Evolutionary conservation across 2,329 filamentous ascomycete genomes (phyloP).

Genomic region (Penicillium sp.): DNA sequence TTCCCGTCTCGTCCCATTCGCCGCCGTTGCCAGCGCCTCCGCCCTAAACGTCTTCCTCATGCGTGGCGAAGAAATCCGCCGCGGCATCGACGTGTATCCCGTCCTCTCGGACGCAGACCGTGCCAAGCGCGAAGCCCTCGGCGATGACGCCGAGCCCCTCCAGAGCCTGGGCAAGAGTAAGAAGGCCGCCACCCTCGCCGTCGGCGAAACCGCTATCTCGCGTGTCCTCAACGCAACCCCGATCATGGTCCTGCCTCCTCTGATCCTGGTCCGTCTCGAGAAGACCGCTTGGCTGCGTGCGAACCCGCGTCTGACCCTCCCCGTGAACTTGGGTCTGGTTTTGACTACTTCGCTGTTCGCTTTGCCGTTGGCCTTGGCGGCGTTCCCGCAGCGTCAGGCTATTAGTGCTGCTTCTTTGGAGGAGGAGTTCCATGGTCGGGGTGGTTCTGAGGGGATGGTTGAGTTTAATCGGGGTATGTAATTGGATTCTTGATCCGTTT

Average conservation of each 20-base stretch:
- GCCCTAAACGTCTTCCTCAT: slow-evolving; percentile 96
- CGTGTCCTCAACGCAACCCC: slow-evolving; percentile 92
- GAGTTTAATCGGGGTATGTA: slow-evolving; percentile 96
- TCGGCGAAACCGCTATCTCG: slow-evolving; percentile 89
- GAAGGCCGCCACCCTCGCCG: slow-evolving; percentile 85
- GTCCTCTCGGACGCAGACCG: slow-evolving; percentile 75
- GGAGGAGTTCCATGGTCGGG: slow-evolving; percentile 81
- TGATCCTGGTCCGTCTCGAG: slow-evolving; percentile 85
- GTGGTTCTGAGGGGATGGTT: slow-evolving; percentile 81
- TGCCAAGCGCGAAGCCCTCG: slow-evolving; percentile 66
- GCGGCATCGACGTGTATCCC: slow-evolving; percentile 91
- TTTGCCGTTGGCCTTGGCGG: slow-evolving; percentile 84
- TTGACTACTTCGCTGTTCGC: slow-evolving; percentile 86
- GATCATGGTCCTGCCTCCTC: slow-evolving; percentile 93
- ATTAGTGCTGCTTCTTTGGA: slow-evolving; percentile 79
- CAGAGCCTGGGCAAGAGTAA: slow-evolving; percentile 82
- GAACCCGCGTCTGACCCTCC: slow-evolving; percentile 76
- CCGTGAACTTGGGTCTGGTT: slow-evolving; percentile 86
- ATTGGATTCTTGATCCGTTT: slow-evolving; percentile 20
- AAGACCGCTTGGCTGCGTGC: slow-evolving; percentile 79
- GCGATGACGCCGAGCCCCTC: slow-evolving; percentile 61
- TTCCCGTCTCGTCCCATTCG: slow-evolving; percentile 90
- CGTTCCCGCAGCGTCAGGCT: slow-evolving; percentile 89
- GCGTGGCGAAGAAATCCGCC: slow-evolving; percentile 93
- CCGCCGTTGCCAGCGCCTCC: slow-evolving; percentile 88